Evolutionary conservation across 2,329 filamentous ascomycete species (phyloP).

Genomic region (Ceratocystis lukuohia): DNA sequence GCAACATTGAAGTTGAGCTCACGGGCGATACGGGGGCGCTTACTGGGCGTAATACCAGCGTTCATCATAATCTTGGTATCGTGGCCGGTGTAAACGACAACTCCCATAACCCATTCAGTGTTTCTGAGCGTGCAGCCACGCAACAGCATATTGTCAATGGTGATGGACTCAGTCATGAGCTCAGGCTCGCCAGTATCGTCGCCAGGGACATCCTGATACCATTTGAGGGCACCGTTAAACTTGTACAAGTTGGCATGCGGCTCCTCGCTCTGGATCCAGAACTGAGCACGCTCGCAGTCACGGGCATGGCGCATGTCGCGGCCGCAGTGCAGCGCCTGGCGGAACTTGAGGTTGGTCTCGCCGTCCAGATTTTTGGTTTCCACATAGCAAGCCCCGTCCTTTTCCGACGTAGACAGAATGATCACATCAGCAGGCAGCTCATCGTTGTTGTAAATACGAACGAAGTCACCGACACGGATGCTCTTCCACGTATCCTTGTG

Average conservation of each 20-base stretch:
- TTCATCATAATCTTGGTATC: conserved; percentile 99
- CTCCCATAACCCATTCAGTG: conserved; percentile 86
- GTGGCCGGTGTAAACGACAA: conserved; percentile 82
- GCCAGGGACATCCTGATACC: conserved; percentile 59
- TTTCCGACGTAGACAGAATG: conserved; percentile 81
- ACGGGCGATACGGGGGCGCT: conserved; percentile 78
- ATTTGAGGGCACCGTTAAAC: conserved; percentile 80
- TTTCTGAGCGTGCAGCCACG: conserved; percentile 89
- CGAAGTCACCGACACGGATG: conserved; percentile 86
- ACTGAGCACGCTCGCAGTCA: conserved; percentile 82
- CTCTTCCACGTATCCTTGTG: conserved; percentile 93
- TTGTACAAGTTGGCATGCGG: conserved; percentile 91
- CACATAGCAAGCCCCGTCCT: conserved; percentile 89
- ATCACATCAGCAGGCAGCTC: conserved; percentile 89
- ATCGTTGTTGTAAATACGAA: conserved; percentile 91
- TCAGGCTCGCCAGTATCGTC: conserved; percentile 48
- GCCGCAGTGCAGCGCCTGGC: conserved; percentile 77
- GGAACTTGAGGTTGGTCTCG: conserved; percentile 93
- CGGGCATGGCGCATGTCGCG: conserved; percentile 72
- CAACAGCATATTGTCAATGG: conserved; percentile 88
- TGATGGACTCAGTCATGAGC: conserved; percentile 82
- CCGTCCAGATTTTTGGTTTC: conserved; percentile 98
- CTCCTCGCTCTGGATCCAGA: conserved; percentile 76
- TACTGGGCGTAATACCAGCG: conserved; percentile 85
- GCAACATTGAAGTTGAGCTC: conserved; percentile 96